Conservation (phyloP, 106 monocot species). For the Agapanthus africanus region DNA sequence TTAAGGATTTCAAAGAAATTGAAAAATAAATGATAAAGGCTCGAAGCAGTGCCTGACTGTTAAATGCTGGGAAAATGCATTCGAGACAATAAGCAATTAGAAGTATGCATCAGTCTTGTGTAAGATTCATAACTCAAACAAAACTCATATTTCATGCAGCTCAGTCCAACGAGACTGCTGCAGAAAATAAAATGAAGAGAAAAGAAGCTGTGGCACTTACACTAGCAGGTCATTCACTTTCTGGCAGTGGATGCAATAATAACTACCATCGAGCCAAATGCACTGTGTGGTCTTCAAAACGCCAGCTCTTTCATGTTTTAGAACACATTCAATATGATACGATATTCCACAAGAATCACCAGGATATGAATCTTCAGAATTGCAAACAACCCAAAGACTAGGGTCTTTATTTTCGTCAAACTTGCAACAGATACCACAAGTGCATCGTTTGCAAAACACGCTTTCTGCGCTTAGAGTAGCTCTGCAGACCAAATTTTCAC, state of each 20-base stretch:
- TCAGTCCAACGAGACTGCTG: too few species aligned
- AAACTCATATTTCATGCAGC: too few species aligned
- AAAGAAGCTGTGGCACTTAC: slow-evolving; percentile 25
- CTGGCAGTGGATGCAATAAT: slow-evolving; percentile 39
- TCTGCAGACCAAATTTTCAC: slow-evolving; percentile 55
- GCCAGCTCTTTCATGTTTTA: slow-evolving; percentile 45
- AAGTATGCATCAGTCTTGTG: too few species aligned
- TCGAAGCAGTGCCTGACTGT: too few species aligned
- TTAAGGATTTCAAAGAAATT: too few species aligned
- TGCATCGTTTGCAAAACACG: slow-evolving; percentile 55
- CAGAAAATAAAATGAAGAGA: slow-evolving; percentile 1
- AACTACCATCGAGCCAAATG: slow-evolving; percentile 39
- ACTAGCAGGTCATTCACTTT: slow-evolving; percentile 52
- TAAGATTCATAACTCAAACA: too few species aligned
- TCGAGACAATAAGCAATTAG: too few species aligned
- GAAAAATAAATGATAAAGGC: too few species aligned
- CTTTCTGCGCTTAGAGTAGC: slow-evolving; percentile 31
- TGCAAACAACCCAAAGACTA: slow-evolving; percentile 71
- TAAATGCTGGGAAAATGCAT: too few species aligned
- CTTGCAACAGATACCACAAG: slow-evolving; percentile 63
- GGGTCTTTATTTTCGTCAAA: slow-evolving; percentile 85
- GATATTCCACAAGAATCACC: slow-evolving; percentile 41
- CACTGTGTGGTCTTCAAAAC: slow-evolving; percentile 18
- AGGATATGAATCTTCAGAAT: slow-evolving; percentile 23
- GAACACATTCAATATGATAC: slow-evolving; percentile 54